phyloP scores from a whole-genome alignment of 2,329 filamentous ascomycete genomes.

The Capronia epimyces region DNA sequence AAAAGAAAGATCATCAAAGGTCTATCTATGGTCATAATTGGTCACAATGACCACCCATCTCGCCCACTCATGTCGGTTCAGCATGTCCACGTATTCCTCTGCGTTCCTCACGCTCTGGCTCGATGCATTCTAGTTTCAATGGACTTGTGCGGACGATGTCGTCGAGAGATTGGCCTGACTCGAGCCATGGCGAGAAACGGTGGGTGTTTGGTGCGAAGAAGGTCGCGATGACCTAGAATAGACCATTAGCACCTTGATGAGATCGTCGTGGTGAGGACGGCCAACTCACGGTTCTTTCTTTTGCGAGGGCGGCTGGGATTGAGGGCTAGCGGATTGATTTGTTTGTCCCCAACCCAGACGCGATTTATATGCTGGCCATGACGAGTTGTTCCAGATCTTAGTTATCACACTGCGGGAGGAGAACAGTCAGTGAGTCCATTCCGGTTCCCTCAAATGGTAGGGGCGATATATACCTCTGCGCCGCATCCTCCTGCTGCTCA shows the following conservation, averaged over 20 bases:
- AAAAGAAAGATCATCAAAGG: neutral
- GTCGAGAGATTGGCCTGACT: constrained; percentile 14
- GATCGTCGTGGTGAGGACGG: neutral
- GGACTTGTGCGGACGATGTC: constrained; percentile 15
- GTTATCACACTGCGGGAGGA: constrained; percentile 39
- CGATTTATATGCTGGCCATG: constrained; percentile 44
- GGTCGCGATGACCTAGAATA: constrained; percentile 12
- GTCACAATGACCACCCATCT: neutral
- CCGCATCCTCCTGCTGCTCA: constrained; percentile 56
- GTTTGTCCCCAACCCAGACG: constrained; percentile 36
- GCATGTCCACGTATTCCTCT: neutral
- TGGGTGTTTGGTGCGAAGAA: constrained; percentile 4
- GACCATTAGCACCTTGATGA: neutral
- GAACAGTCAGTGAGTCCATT: neutral
- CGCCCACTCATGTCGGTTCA: neutral
- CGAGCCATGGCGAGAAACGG: constrained; percentile 12
- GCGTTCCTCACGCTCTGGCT: constrained; percentile 2
- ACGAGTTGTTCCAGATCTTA: constrained; percentile 47
- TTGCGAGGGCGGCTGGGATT: constrained; percentile 11
- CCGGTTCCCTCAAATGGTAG: too few relatives aligned
- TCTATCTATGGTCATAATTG: neutral
- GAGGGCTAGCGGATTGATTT: constrained; percentile 5
- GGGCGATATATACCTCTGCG: constrained; percentile 48
- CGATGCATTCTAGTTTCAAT: neutral
- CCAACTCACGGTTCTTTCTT: constrained; percentile 26